Base-by-base conservation (phyloP, 352 stramenopile species). In the Achlya hypogyna region DNA sequence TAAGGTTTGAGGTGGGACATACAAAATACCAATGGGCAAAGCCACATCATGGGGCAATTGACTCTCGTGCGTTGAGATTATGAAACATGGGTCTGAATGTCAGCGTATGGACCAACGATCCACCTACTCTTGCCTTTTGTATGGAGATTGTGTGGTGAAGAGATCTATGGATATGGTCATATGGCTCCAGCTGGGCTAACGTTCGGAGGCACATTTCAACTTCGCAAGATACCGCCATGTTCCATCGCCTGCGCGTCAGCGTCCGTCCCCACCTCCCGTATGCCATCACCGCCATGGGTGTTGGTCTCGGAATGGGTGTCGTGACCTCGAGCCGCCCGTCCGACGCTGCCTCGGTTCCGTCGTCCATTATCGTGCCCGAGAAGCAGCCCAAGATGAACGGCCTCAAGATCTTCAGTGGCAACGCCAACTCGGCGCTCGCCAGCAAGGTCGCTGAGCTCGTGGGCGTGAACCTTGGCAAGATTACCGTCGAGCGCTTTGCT, bases 361-460 rank as follows among this genome's bases (percentile, higher is more conserved):
- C 38, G 5, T 51, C 60, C 18, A 49, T 67, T 28, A 67, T 67
- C 38, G 51, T 58, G 47, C 63, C 53, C 22, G 75, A 78, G 56
- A 95, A 95, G 77, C 82, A 92, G 72, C 85, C 84, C 51, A 95
- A 95, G 77, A 64, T 70, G 63, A 93, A 93, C 64, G 84, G 86
- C 1, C 78, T 99, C 65, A 98, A 99, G 78, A 89, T 99, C 66
- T 99, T 99, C 74, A 97, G 87, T 65, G 97, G 97, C 58, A 99
- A 98, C 72, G 95, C 96, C 51, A 99, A 99, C 80, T 89, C 96
- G 74, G 82, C 91, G 59, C 84, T 99, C 22, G 96, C 97, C 0
- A 78, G 88, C 62, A 98, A 99, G 78, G 97, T 99, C 73, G 93
- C 96, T 31, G 93, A 98, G 51, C 86, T 99, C 51, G 84, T 99